phyloP scores from a whole-genome alignment of 1,284 basidiomycete genomes.

The Fomitopsis schrenkii region DNA sequence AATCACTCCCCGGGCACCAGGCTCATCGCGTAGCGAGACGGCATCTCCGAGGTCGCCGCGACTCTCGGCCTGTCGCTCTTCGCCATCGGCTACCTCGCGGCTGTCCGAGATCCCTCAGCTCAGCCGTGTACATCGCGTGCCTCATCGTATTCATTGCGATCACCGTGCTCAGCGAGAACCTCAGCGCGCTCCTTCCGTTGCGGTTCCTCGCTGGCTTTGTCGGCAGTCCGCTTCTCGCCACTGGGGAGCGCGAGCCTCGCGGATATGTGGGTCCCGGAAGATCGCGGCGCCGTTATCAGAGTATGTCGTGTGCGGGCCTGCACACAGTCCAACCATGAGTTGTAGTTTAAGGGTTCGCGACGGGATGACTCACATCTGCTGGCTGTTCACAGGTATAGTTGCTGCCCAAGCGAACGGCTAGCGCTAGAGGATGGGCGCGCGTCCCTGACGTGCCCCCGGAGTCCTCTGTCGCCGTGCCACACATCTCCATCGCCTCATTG shows the following conservation, averaged over 20 bases:
- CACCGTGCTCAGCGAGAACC: constrained; percentile 52
- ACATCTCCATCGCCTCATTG: constrained; percentile 24
- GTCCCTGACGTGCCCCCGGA: constrained; percentile 14
- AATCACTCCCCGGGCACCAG: constrained; percentile 40
- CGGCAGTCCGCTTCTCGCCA: constrained; percentile 33
- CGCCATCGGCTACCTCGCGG: constrained; percentile 36
- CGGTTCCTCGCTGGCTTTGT: constrained; percentile 62
- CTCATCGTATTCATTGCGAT: constrained; percentile 52
- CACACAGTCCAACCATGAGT: constrained; percentile 35
- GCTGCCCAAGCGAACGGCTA: constrained; percentile 32
- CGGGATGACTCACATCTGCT: not conserved
- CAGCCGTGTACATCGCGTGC: constrained; percentile 47
- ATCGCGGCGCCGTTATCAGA: constrained; percentile 52
- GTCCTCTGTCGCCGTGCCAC: constrained; percentile 36
- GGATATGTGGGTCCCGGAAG: constrained; percentile 45
- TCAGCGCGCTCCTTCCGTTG: constrained; percentile 53
- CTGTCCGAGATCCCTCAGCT: constrained; percentile 43
- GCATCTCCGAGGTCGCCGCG: constrained; percentile 41
- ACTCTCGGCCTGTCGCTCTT: constrained; percentile 34
- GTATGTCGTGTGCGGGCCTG: constrained; percentile 50
- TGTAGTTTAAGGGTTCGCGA: no score
- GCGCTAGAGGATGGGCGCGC: constrained; percentile 53
- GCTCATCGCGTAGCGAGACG: constrained; percentile 41
- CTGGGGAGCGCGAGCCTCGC: constrained; percentile 32
- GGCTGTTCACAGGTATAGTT: constrained; percentile 27